Evolutionary conservation across 805 yeast species (phyloP).

Genomic region (Teunomyces lycoperdinae): DNA sequence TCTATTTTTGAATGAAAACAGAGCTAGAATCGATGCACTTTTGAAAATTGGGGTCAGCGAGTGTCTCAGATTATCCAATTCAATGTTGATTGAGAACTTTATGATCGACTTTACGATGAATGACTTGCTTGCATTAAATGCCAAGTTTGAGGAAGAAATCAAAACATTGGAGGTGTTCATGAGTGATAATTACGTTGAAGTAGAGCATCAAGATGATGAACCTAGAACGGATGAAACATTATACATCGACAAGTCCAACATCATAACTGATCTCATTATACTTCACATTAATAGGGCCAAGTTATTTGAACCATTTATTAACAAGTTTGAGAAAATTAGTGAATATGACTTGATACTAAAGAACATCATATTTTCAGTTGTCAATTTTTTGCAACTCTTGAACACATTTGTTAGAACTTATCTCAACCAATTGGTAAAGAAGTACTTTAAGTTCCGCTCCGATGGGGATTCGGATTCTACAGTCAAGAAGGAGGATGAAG

Average conservation of each 20-base stretch:
- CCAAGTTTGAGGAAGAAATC: constrained; percentile 42
- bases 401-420: constrained; percentile 32
- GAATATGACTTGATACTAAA: constrained; percentile 33
- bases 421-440: constrained; percentile 14
- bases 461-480: not conserved
- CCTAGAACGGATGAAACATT: constrained; percentile 1
- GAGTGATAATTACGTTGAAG: constrained; percentile 7
- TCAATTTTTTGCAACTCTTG: constrained; percentile 36
- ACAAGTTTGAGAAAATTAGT: constrained; percentile 23
- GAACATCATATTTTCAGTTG: constrained; percentile 35
- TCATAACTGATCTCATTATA: constrained; percentile 44
- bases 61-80: constrained; percentile 46
- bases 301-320: constrained; percentile 50
- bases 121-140: constrained; percentile 41
- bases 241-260: constrained; percentile 27
- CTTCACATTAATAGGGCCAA: constrained; percentile 52
- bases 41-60: constrained; percentile 50
- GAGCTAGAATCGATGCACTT: constrained; percentile 25
- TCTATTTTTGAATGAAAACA: constrained; percentile 11
- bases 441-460: constrained; percentile 7
- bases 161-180: constrained; percentile 28
- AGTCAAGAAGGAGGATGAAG: constrained; percentile 4
- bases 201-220: constrained; percentile 12
- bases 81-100: constrained; percentile 50
- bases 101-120: constrained; percentile 43